Evolutionary conservation across 1,139 yeast genomes (phyloP).

Genomic region (Candida frijolesensis): DNA sequence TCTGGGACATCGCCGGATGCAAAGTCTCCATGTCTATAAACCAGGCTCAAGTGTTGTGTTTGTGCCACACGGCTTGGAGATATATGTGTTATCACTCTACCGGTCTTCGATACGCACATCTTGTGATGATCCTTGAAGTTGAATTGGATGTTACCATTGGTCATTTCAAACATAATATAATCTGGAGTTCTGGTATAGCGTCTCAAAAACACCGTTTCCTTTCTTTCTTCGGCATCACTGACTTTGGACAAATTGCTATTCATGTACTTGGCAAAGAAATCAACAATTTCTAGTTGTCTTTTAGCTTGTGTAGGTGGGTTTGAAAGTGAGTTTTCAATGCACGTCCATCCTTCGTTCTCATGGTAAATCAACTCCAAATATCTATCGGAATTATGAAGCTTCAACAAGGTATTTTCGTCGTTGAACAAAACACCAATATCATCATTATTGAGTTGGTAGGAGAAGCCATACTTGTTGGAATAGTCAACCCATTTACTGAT

Average conservation of each 20-base stretch:
- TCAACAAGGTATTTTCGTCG: conserved; percentile 77
- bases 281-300: conserved; percentile 79
- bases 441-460: conserved; percentile 88
- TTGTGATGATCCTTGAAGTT: conserved; percentile 95
- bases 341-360: conserved; percentile 71
- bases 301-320: conserved; percentile 63
- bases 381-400: conserved; percentile 62
- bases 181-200: conserved; percentile 78
- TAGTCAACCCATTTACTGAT: conserved; percentile 98
- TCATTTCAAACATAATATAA: conserved; percentile 89
- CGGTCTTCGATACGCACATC: conserved; percentile 74
- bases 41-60: conserved; percentile 64
- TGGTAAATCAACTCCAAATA: conserved; percentile 66
- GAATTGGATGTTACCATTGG: conserved; percentile 91
- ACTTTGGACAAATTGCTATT: conserved; percentile 77
- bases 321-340: conserved; percentile 58
- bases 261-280: conserved; percentile 83
- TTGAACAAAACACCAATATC: conserved; percentile 92
- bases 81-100: conserved; percentile 76
- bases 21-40: conserved; percentile 64
- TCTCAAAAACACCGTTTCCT: conserved; percentile 73
- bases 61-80: conserved; percentile 76
- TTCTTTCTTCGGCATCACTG: conserved; percentile 57
- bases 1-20: conserved; percentile 56
- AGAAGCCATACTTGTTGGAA: conserved; percentile 92